Evolutionary conservation across 257 asterid genomes (phyloP).

Genomic region (Coffea eugenioides): DNA sequence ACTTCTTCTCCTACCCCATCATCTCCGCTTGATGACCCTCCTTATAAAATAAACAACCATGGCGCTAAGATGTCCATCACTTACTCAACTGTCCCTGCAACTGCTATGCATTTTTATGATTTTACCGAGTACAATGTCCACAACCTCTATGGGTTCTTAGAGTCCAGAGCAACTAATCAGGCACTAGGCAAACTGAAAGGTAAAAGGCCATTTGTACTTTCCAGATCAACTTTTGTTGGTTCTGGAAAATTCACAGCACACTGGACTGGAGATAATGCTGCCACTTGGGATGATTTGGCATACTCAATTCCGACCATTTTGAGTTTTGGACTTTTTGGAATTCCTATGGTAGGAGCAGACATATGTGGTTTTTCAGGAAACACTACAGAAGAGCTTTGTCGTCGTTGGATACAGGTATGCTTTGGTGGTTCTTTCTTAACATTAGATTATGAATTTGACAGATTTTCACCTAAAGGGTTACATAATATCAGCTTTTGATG

Average conservation of each 20-base stretch:
- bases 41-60: constrained; percentile 72
- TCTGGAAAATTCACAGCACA: constrained; percentile 88
- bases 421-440: neutral
- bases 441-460: neutral
- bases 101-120: constrained; percentile 58
- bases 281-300: constrained; percentile 78
- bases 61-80: constrained; percentile 45
- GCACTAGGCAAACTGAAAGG: constrained; percentile 51
- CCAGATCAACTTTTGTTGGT: constrained; percentile 87
- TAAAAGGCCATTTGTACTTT: constrained; percentile 79
- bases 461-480: too few species aligned
- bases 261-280: constrained; percentile 97
- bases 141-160: constrained; percentile 78
- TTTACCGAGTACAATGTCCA: constrained; percentile 69
- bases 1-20: constrained; percentile 55
- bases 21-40: constrained; percentile 69
- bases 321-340: constrained; percentile 76
- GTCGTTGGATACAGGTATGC: constrained; percentile 68
- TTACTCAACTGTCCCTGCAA: constrained; percentile 63
- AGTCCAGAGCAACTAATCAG: constrained; percentile 64
- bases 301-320: constrained; percentile 69
- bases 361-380: constrained; percentile 69
- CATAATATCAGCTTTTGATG: too few species aligned
- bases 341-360: constrained; percentile 98
- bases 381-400: constrained; percentile 88